Evolutionary conservation across 768 basidiomycete genomes (phyloP).

Genomic region (Russula sp.): DNA sequence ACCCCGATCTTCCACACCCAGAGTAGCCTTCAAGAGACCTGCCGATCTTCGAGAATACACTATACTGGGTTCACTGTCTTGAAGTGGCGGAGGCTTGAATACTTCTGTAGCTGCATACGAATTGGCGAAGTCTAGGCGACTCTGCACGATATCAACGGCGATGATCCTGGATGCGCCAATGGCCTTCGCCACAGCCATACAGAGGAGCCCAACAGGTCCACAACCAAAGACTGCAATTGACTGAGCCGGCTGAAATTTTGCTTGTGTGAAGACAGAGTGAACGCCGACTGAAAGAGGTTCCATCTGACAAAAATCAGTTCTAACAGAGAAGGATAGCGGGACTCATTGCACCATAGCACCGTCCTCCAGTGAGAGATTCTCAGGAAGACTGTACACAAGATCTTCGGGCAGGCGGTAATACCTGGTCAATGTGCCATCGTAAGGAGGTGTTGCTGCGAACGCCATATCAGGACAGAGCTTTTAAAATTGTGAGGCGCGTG

Average conservation of each 20-base stretch:
- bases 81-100: conserved; percentile 54
- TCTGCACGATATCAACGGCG: conserved; percentile 71
- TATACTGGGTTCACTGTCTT: conserved; percentile 58
- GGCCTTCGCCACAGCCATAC: conserved; percentile 95
- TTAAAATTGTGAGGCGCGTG: background rate
- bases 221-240: conserved; percentile 83
- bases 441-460: conserved; percentile 92
- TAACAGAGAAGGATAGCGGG: background rate
- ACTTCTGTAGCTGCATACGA: conserved; percentile 75
- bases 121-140: conserved; percentile 83
- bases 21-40: conserved; percentile 51
- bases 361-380: conserved; percentile 83
- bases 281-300: conserved; percentile 92
- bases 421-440: conserved; percentile 82
- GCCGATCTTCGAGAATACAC: conserved; percentile 73
- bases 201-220: conserved; percentile 83
- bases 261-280: conserved; percentile 79
- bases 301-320: conserved; percentile 46
- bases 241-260: conserved; percentile 63
- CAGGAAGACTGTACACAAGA: conserved; percentile 76
- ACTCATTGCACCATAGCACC: conserved; percentile 74
- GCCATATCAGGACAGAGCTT: conserved; percentile 81
- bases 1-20: conserved; percentile 70
- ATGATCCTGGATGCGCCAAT: conserved; percentile 81
- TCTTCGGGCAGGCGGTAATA: conserved; percentile 87